These are phyloP conservation scores for Chimonanthus praecox DNA, from an alignment of 164 flowering plant species.

Conservation along the genomic window DNA sequence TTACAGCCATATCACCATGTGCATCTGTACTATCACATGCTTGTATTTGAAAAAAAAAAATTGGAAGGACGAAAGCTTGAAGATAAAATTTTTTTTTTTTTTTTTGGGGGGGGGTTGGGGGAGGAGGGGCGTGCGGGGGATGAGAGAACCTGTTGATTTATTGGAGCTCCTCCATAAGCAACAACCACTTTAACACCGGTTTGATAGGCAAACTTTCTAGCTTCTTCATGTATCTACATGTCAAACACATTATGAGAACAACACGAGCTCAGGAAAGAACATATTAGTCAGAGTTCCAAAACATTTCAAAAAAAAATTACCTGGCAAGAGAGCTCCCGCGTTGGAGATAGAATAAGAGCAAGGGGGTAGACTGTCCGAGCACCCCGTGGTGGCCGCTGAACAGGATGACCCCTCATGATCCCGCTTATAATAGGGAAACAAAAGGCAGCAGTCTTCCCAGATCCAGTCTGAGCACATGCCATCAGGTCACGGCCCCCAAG, in stretches of 20 bases:
- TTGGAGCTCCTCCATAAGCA: slow-evolving; percentile 68
- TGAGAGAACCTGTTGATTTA: slow-evolving; percentile 42
- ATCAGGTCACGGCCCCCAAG: slow-evolving; percentile 63
- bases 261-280: neutral
- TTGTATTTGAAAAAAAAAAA: too few species aligned
- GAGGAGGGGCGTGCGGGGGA: too few species aligned
- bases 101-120: too few species aligned
- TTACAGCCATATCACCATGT: too few species aligned
- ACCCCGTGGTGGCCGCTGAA: slow-evolving; percentile 50
- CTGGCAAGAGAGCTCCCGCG: slow-evolving; percentile 72
- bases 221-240: slow-evolving; percentile 55
- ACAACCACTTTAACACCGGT: slow-evolving; percentile 59
- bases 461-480: slow-evolving; percentile 88
- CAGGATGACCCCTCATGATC: slow-evolving; percentile 48
- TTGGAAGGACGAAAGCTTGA: too few species aligned
- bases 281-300: neutral
- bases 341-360: slow-evolving; percentile 75
- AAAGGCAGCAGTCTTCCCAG: slow-evolving; percentile 87
- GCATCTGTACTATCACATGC: too few species aligned
- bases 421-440: slow-evolving; percentile 77
- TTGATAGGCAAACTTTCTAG: slow-evolving; percentile 54
- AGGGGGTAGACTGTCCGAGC: slow-evolving; percentile 53
- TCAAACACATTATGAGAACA: neutral
- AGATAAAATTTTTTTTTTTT: too few species aligned
- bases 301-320: slow-evolving; percentile 19